Conservation (phyloP, 352 stramenopile species). For the Pythium aquatile region DNA sequence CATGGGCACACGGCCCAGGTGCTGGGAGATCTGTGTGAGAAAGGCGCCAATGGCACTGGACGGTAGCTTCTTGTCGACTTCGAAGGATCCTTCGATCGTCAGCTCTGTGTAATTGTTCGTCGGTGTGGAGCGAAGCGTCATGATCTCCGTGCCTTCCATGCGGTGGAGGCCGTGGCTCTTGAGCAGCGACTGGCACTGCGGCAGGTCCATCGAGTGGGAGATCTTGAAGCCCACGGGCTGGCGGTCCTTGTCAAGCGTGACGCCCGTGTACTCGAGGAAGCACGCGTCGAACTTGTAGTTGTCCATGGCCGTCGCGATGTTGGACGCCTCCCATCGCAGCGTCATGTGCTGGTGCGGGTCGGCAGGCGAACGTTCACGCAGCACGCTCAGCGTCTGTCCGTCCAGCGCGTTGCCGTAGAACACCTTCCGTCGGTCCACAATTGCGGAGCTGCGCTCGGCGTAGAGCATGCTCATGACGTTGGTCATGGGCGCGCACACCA, state of each 20-base stretch:
- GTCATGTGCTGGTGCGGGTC: conserved; percentile 64
- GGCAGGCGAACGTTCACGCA: conserved; percentile 41
- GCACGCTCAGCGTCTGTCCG: conserved; percentile 53
- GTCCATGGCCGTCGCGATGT: conserved; percentile 46
- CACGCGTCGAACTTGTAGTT: conserved; percentile 64
- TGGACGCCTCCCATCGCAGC: conserved; percentile 71
- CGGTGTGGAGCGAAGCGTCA: conserved; percentile 42
- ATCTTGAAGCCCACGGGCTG: conserved; percentile 64
- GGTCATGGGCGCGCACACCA: conserved; percentile 46
- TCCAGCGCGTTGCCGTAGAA: conserved; percentile 64
- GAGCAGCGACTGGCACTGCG: conserved; percentile 62
- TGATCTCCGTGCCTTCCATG: conserved; percentile 47
- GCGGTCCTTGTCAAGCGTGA: conserved; percentile 52
- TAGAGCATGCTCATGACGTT: conserved; percentile 67
- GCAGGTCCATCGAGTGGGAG: conserved; percentile 49
- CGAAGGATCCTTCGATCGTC: conserved; percentile 44
- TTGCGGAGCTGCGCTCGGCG: conserved; percentile 43
- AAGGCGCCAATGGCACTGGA: conserved; percentile 43
- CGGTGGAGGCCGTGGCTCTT: conserved; percentile 56
- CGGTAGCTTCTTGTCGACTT: conserved; percentile 38
- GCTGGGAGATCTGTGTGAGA: conserved; percentile 35
- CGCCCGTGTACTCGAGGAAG: conserved; percentile 68
- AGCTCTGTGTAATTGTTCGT: conserved; percentile 57
- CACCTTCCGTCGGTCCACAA: conserved; percentile 41
- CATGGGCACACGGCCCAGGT: conserved; percentile 48